Percentiles rank a stretch among this genome's conserved stretches.
These are phyloP conservation scores for Dryas integrifolia DNA, from an alignment of 331 rosid species.

Conservation along the genomic window DNA sequence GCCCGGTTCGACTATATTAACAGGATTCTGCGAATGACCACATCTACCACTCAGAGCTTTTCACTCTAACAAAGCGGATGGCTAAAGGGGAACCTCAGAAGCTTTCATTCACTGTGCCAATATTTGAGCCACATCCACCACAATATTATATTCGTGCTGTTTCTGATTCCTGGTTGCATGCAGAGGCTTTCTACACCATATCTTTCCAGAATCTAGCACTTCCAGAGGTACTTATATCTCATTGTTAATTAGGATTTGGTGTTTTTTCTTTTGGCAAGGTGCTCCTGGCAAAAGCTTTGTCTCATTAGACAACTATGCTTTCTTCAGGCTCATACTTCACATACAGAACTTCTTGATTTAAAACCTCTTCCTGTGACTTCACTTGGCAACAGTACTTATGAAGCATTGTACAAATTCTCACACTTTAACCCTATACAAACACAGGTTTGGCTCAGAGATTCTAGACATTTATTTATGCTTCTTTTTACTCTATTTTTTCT, in stretches of 20 bases:
- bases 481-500: conserved; percentile 12
- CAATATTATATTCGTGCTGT: conserved; percentile 88
- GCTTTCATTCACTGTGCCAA: conserved; percentile 93
- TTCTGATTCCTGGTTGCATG: conserved; percentile 94
- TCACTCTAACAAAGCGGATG: conserved; percentile 78
- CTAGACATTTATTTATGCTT: conserved; percentile 16
- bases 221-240: conserved; percentile 64
- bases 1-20: conserved; percentile 31
- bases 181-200: conserved; percentile 88
- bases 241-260: neutral
- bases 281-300: conserved; percentile 28
- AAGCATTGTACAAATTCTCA: conserved; percentile 73
- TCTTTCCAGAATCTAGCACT: conserved; percentile 80
- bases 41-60: conserved; percentile 87
- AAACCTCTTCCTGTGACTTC: conserved; percentile 90
- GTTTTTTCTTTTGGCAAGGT: conserved; percentile 11
- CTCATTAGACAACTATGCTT: conserved; percentile 29
- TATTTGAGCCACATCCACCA: conserved; percentile 98
- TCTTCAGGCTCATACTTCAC: conserved; percentile 70
- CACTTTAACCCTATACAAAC: conserved; percentile 98
- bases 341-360: conserved; percentile 93
- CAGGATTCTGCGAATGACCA: conserved; percentile 97
- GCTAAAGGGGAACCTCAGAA: conserved; percentile 82
- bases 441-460: conserved; percentile 59
- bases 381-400: conserved; percentile 65